phyloP scores from a whole-genome alignment of 2,329 filamentous ascomycete species.

The Fusarium armeniacum region DNA sequence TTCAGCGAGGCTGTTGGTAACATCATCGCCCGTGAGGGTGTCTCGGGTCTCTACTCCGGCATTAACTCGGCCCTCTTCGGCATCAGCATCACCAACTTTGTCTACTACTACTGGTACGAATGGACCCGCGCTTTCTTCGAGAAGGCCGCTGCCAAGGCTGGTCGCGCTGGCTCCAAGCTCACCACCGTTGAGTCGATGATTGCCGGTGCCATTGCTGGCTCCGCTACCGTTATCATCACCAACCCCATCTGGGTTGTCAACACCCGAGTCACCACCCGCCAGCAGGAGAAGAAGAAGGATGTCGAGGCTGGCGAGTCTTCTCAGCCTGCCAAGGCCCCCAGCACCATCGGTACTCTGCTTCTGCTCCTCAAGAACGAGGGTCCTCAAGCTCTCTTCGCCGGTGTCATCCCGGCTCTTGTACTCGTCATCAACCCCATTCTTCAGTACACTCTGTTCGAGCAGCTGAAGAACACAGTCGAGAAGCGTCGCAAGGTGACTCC shows the following conservation, averaged over 20 bases:
- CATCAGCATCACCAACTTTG: slow-evolving; percentile 98
- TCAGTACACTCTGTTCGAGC: slow-evolving; percentile 98
- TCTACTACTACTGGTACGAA: slow-evolving; percentile 99
- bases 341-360: slow-evolving; percentile 85
- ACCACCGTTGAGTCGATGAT: slow-evolving; percentile 95
- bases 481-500: slow-evolving; percentile 81
- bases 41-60: slow-evolving; percentile 90
- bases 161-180: slow-evolving; percentile 82
- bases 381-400: slow-evolving; percentile 86
- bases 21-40: slow-evolving; percentile 92
- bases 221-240: slow-evolving; percentile 93
- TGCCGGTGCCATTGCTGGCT: slow-evolving; percentile 92
- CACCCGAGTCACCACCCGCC: slow-evolving; percentile 95
- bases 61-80: slow-evolving; percentile 95
- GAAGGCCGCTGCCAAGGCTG: slow-evolving; percentile 78
- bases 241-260: slow-evolving; percentile 99
- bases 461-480: slow-evolving; percentile 93
- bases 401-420: slow-evolving; percentile 91
- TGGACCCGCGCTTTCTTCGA: slow-evolving; percentile 93
- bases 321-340: slow-evolving; percentile 67
- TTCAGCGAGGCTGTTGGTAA: slow-evolving; percentile 85
- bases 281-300: slow-evolving; percentile 66
- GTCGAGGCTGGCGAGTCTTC: slow-evolving; percentile 57
- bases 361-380: slow-evolving; percentile 87
- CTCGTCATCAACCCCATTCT: slow-evolving; percentile 98